Evolutionary conservation across 257 asterid genomes (phyloP), one percentile per base, ranked within the genome.

Genomic region (Ilex asprella): DNA sequence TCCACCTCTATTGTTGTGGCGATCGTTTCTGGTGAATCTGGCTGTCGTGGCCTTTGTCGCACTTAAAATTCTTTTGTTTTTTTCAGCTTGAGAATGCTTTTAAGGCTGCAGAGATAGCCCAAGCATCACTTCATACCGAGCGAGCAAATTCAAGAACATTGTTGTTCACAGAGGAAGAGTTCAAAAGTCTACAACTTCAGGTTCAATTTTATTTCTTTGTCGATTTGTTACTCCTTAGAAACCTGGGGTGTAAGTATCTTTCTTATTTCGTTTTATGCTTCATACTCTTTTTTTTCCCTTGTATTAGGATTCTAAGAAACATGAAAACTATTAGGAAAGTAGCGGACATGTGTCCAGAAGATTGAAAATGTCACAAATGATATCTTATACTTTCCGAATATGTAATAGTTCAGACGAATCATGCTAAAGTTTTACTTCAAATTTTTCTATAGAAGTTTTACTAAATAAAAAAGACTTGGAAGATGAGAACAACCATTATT

Each of bases 91-190:
- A 93, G 72, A 67, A 67, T 71, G 91, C 95, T 71, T 60, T 85
- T 49, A 87, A 83, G 83, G 86, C 95, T 11, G 89, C 85, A 39
- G 88, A 85, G 81, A 66, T 78, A 39, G 96, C 97, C 3, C 96
- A 87, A 67, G 73, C 90, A 49, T 68, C 84, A 53, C 87, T 85
- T 69, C 78, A 65, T 60, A 57, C 85, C 2, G 99, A 79, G 73
- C 76, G 94, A 66, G 78, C 79, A 55, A 89, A 67, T 69, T 76
- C 90, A 10, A 89, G 82, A 57, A 73, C 85, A 30, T 67, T 84
- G 29, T 64, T 89, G 55, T 79, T 82, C 60, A 68, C 81, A 1
- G 97, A 89, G 58, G 96, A 88, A 44, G 96, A 89, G 31, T 93
- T 89, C 68, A 82, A 78, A 63, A 72, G 86, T 62, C 79, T 93